Evolutionary conservation across 139 green algal genomes (phyloP), one percentile per base, ranked within the genome.

Genomic region (Deuterostichococcus epilithicus): DNA sequence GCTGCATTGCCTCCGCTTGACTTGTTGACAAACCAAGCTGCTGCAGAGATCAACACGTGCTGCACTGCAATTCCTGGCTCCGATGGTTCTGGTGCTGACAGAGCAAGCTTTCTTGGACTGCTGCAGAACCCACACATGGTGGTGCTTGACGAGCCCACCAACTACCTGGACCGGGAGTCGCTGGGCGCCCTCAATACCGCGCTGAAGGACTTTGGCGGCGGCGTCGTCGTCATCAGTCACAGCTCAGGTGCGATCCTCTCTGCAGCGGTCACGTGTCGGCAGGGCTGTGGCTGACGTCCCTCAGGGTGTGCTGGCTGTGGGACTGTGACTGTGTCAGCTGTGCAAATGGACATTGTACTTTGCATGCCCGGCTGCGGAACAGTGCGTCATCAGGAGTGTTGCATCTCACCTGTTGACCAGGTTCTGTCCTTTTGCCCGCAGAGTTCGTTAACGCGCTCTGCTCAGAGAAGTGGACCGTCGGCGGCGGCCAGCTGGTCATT

Each of bases 131-230:
- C 92, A 18, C 92, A 97, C 86, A 88, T 97, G 47, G 81, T 97
- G 33, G 88, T 96, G 76, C 88, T 97, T 82, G 92, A 97, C 80
- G 92, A 95, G 86, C 92, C 92, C 65, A 95, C 91, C 81, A 97
- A 97, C 85, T 97, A 95, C 86, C 87, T 97, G 58, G 92, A 97
- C 82, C 83, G 90, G 63, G 93, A 97, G 77, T 92, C 92, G 33
- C 84, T 97, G 42, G 93, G 90, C 71, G 93, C 92, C 22, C 87
- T 97, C 68, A 87, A 90, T 8, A 77, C 66, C 15, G 92, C 91
- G 33, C 91, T 97, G 76, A 91, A 92, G 82, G 86, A 87, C 30
- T 97, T 91, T 73, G 92, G 88, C 36, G 86, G 86, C 34, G 91
- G 93, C 58, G 92, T 97, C 33, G 79, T 98, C 58, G 88, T 98